These are phyloP conservation scores for Coleophoma crateriformis DNA, from an alignment of 2,329 filamentous ascomycete species.

Conservation along the genomic window DNA sequence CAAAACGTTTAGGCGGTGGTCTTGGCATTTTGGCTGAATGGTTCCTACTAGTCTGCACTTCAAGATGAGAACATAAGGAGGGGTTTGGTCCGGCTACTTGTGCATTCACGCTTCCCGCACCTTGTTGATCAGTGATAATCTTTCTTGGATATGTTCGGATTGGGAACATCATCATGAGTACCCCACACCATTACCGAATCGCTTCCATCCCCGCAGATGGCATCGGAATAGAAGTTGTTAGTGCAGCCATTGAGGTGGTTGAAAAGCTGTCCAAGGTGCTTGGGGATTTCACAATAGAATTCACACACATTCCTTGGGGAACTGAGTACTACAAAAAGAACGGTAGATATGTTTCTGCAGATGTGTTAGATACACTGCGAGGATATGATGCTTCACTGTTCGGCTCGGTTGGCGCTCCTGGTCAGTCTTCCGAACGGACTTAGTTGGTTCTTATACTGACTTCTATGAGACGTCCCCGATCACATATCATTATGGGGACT, in stretches of 20 bases:
- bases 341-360: conserved; percentile 52
- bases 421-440: conserved; percentile 19
- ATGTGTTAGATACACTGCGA: conserved; percentile 45
- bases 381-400: conserved; percentile 53
- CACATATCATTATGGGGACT: conserved; percentile 62
- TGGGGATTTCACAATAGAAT: conserved; percentile 53
- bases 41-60: no score
- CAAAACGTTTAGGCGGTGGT: no score
- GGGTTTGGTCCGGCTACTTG: no score
- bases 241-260: conserved; percentile 53
- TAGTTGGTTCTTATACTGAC: background rate
- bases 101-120: no score
- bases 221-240: conserved; percentile 55
- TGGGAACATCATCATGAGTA: no score
- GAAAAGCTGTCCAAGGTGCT: conserved; percentile 45
- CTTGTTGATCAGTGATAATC: no score
- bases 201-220: conserved; percentile 58
- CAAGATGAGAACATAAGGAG: no score
- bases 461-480: conserved; percentile 47
- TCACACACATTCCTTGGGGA: conserved; percentile 53
- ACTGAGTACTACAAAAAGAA: conserved; percentile 51
- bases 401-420: conserved; percentile 50
- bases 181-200: conserved; percentile 31
- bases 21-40: no score
- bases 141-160: no score